phyloP scores from a whole-genome alignment of 768 basidiomycete genomes.

The Solioccasus polychromus region DNA sequence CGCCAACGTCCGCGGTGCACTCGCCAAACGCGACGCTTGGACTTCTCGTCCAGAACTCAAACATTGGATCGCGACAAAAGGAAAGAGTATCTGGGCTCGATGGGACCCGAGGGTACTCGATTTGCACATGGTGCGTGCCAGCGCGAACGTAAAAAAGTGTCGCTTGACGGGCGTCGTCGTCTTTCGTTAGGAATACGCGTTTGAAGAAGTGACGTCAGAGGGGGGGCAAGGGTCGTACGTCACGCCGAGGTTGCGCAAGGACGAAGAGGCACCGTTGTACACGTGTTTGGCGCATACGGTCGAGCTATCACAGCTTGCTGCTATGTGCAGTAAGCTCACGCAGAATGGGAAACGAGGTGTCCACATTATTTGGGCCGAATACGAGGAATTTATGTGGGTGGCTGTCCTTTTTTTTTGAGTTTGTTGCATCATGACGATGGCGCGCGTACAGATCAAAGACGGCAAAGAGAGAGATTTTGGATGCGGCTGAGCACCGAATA shows the following conservation, averaged over 20 bases:
- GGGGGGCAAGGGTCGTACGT: conserved; percentile 12
- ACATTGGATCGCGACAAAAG: conserved; percentile 15
- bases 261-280: conserved; percentile 30
- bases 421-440: background rate
- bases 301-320: conserved; percentile 21
- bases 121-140: conserved; percentile 21
- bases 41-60: conserved; percentile 17
- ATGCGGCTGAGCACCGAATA: conserved; percentile 23
- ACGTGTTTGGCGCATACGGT: conserved; percentile 25
- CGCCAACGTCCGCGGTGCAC: conserved; percentile 29
- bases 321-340: conserved; percentile 14
- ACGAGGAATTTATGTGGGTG: conserved; percentile 30
- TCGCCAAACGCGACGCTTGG: conserved; percentile 28
- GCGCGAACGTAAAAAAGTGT: background rate
- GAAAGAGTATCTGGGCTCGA: conserved; percentile 19
- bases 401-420: background rate
- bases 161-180: background rate
- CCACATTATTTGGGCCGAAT: conserved; percentile 31
- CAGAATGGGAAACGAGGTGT: conserved; percentile 12
- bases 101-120: conserved; percentile 26
- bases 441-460: conserved; percentile 17
- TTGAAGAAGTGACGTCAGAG: conserved; percentile 17
- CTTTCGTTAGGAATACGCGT: conserved; percentile 19
- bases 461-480: conserved; percentile 28
- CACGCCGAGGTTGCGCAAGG: conserved; percentile 25